Conservation (phyloP, 1,139 yeast genomes). For the Saccharomyces hybrid region DNA sequence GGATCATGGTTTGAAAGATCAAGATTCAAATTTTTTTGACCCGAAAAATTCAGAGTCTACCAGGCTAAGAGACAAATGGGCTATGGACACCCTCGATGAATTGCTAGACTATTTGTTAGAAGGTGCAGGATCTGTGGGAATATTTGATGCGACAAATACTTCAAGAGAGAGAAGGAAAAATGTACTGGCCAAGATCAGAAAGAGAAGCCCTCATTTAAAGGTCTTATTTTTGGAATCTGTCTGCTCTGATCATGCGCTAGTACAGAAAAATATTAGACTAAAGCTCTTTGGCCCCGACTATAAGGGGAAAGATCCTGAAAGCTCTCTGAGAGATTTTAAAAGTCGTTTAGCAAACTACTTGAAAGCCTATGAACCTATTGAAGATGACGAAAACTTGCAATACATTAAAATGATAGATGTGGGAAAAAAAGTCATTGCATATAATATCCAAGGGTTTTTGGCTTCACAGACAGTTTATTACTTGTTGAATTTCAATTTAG, state of each 20-base stretch:
- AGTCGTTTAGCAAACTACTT: slow-evolving; percentile 79
- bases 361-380: slow-evolving; percentile 84
- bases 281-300: slow-evolving; percentile 94
- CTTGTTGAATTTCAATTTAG: slow-evolving; percentile 78
- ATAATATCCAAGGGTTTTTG: slow-evolving; percentile 82
- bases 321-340: slow-evolving; percentile 74
- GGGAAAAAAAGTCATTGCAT: slow-evolving; percentile 87
- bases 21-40: slow-evolving; percentile 77
- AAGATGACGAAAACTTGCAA: slow-evolving; percentile 70
- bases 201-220: slow-evolving; percentile 60
- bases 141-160: slow-evolving; percentile 92
- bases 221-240: slow-evolving; percentile 82
- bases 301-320: slow-evolving; percentile 71
- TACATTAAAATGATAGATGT: slow-evolving; percentile 95
- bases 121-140: slow-evolving; percentile 88
- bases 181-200: slow-evolving; percentile 62
- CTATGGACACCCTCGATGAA: slow-evolving; percentile 86
- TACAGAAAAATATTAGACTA: slow-evolving; percentile 74
- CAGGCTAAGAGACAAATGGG: slow-evolving; percentile 83
- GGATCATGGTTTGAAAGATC: slow-evolving; percentile 33
- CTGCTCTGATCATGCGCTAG: slow-evolving; percentile 69
- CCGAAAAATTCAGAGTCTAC: slow-evolving; percentile 67
- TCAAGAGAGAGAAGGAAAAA: slow-evolving; percentile 64
- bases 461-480: slow-evolving; percentile 93
- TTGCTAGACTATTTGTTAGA: slow-evolving; percentile 70